Evolutionary conservation across 345 rosid species (phyloP), one percentile per base, ranked within the genome.

Genomic region (Pistacia atlantica): DNA sequence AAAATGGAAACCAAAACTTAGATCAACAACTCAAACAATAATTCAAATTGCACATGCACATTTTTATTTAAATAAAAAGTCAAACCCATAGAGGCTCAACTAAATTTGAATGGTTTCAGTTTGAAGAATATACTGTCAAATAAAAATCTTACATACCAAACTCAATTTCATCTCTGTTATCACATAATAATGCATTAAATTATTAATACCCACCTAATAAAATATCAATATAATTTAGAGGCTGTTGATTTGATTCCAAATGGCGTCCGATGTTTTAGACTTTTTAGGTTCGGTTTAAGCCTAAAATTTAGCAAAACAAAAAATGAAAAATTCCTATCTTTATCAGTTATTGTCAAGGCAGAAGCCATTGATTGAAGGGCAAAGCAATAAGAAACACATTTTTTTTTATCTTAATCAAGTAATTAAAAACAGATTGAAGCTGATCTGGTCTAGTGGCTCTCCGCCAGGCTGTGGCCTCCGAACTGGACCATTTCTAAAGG

Each of bases 401-500:
- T 37, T 37, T 37, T n/a, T 72, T 58, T 35, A 71, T 37, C 49
- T 55, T 1, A 11, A 70, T 71, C 42, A 72, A 37, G 7, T 22
- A 42, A 2, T 38, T 37, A 12, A 17, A 71, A 71, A 58, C 75
- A 71, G 13, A 7, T 42, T 58, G 38, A 38, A 57, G 37, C 38
- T 42, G 67, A 73, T 48, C 76, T 51, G 42, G 22, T 49, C 76
- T 51, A 22, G 42, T 49, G 59, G 48, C 68, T 31, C n/a, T 63
- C 46, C 11, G 76, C 51, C 76, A 62, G 76, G 49, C 61, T 73
- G 69, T 62, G 59, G 67, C 76, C 60, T 52, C 33, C 8, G 14
- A 48, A 42, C 14, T 72, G 52, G 56, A 72, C 75, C 75, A 9
- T 8, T 28, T 59, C 45, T 25, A 5, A 28, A 28, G 45, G 18